Percentiles rank a stretch among this genome's conserved stretches.
Evolutionary conservation across 1,139 yeast genomes (phyloP).

Genomic region (Geotrichum macrosporum): DNA sequence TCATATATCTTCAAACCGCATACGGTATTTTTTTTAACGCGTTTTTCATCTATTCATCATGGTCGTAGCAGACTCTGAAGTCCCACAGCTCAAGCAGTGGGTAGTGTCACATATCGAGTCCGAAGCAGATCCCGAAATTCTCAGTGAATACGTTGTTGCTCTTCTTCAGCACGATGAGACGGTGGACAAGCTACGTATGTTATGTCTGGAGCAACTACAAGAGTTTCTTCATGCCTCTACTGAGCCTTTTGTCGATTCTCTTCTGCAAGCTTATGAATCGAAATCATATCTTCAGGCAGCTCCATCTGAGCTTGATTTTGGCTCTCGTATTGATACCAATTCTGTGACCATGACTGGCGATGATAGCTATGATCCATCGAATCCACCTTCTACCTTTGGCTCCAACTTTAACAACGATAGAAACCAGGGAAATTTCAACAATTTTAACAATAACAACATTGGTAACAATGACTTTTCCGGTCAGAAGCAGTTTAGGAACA

Average conservation of each 20-base stretch:
- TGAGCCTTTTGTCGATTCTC: constrained; percentile 28
- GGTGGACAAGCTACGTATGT: constrained; percentile 32
- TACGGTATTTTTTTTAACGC: neutral
- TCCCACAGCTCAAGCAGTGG: constrained; percentile 39
- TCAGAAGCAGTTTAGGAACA: constrained; percentile 25
- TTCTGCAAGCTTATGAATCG: constrained; percentile 26
- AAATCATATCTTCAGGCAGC: constrained; percentile 12
- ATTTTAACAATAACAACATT: constrained; percentile 4
- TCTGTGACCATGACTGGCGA: neutral
- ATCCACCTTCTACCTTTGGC: neutral
- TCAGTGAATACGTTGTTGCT: constrained; percentile 46
- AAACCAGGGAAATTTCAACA: constrained; percentile 6
- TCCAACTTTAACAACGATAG: neutral
- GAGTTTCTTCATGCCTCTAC: constrained; percentile 37
- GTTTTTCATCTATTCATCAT: constrained; percentile 5
- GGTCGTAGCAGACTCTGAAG: constrained; percentile 18
- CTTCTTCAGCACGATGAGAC: constrained; percentile 41
- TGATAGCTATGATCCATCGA: neutral
- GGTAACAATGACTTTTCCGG: constrained; percentile 13
- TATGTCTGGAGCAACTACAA: constrained; percentile 39
- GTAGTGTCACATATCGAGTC: constrained; percentile 33
- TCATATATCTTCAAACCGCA: too few relatives aligned
- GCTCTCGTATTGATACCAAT: constrained; percentile 4
- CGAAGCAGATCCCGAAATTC: constrained; percentile 39
- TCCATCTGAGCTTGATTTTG: neutral